Base-by-base conservation (phyloP, 768 basidiomycete species). In the Amanita pseudoporphyria region DNA sequence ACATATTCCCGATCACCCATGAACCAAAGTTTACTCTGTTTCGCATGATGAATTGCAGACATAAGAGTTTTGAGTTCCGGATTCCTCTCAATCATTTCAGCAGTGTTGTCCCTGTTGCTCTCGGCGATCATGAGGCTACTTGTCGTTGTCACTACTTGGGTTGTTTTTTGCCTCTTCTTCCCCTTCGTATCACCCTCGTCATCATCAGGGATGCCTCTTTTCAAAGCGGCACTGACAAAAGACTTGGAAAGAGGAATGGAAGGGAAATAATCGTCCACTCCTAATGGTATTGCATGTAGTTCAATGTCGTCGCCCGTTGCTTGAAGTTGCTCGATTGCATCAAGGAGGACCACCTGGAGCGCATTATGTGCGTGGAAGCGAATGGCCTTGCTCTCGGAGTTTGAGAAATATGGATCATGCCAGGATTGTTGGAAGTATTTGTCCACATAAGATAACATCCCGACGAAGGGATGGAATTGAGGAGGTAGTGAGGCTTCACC, bases 271-370 rank as follows among this genome's bases (percentile, higher is more conserved):
- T 35, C 44, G 33, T 45, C 44, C 32, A 33, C 44, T 45, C 44
- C 44, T 33, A 45, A 45, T 45, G 44, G 44, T 16, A 30, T 35
- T 19, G 44, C 30, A 45, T 45, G 32, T 1, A 45, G 32, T 30
- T 45, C 31, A 16, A 45, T 45, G 30, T 45, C 31, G 16, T 14
- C 33, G 7, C 33, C 33, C 32, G 32, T 9, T n/a, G 44, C 44
- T 45, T 45, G 44, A 45, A 45, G 44, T 30, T 45, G 32, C 44
- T 45, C 33, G 44, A 45, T 45, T 30, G 32, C 44, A 30, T 16
- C 44, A 12, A 45, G 33, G 33, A 45, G 44, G 44, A 45, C 44
- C 32, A 30, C 32, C 7, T 45, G 44, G 28, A 45, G 44, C 19
- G 44, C 30, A 18, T 45, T 45, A 30, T 45, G 44, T 32, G 44